Conservation (phyloP, 768 basidiomycete species). For the Macrolepiota dolichaula region DNA sequence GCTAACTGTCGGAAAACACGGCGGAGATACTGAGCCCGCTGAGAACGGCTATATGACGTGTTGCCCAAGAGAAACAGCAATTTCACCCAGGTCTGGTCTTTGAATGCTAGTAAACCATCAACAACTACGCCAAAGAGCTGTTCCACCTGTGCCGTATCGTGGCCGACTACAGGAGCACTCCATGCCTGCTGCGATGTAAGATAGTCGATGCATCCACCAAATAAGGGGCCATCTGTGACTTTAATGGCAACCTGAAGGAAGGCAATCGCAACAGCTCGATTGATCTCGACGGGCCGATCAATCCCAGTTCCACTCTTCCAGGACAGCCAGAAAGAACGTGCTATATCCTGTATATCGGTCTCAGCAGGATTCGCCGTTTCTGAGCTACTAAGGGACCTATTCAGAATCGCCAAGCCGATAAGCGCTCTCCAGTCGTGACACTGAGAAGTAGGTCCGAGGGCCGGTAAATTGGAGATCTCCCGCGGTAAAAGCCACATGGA, state of each 20-base stretch:
- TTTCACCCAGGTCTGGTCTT: constrained; percentile 22
- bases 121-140: constrained; percentile 33
- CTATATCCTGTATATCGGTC: constrained; percentile 21
- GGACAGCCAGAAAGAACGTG: constrained; percentile 34
- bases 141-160: constrained; percentile 23
- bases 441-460: background rate
- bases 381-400: constrained; percentile 22
- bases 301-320: constrained; percentile 29
- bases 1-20: constrained; percentile 18
- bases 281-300: constrained; percentile 20
- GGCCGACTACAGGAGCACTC: constrained; percentile 13
- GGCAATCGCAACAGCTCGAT: constrained; percentile 35
- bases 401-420: constrained; percentile 36
- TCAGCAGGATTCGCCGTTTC: background rate
- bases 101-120: constrained; percentile 24
- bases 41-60: background rate
- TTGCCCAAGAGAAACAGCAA: constrained; percentile 15
- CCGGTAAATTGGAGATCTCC: background rate
- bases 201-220: constrained; percentile 32
- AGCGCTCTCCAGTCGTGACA: constrained; percentile 37
- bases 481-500: constrained; percentile 1
- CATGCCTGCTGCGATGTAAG: constrained; percentile 27
- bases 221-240: constrained; percentile 33
- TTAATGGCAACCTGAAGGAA: constrained; percentile 44
- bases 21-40: constrained; percentile 5